Base-by-base conservation (phyloP, 1,139 yeast genomes). In the Yamadazyma triangularis region DNA sequence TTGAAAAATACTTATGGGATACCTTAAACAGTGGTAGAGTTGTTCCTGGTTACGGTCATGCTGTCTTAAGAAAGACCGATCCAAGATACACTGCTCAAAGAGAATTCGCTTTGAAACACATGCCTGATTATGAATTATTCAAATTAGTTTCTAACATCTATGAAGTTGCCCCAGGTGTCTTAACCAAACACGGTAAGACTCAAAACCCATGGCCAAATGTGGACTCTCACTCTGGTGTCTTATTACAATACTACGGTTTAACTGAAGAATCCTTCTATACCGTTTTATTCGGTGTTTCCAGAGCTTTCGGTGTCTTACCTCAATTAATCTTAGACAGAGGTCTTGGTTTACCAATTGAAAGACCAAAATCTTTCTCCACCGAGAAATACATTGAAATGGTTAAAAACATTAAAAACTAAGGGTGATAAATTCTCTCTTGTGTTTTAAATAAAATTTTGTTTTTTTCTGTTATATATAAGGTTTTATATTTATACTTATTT, bases 141-240 rank as follows among this genome's bases (percentile, higher is more conserved):
- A 79, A 83, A 70, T 77, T 88, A 52, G 97, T 88, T 39, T 80
- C 93, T 37, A 77, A 82, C 67, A 83, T 88, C 50, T 87, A 88
- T 66, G 89, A 88, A 62, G 91, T 89, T 56, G 97, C 96, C 43
- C 97, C 97, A 60, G 83, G 77, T 52, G 97, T 89, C 41, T 77
- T 89, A 60, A 83, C 93, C 58, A 77, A 87, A 73, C 97, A 89
- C 67, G 97, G 97, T 66, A 89, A 89, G 79, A 88, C 96, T 58
- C 86, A 87, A 79, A 89, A 88, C 79, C 96, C 96, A 70, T 88
- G 91, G 91, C 97, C 97, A 66, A 89, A 89, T 65, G 97, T 89
- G 51, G 97, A 89, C 69, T 86, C 96, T 38, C 95, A 87, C 70
- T 88, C 96, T 33, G 97, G 97, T 71, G 95, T 89, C 48, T 71